Base-by-base conservation (phyloP, 441 rosid genomes). In the Aleurites moluccanus region DNA sequence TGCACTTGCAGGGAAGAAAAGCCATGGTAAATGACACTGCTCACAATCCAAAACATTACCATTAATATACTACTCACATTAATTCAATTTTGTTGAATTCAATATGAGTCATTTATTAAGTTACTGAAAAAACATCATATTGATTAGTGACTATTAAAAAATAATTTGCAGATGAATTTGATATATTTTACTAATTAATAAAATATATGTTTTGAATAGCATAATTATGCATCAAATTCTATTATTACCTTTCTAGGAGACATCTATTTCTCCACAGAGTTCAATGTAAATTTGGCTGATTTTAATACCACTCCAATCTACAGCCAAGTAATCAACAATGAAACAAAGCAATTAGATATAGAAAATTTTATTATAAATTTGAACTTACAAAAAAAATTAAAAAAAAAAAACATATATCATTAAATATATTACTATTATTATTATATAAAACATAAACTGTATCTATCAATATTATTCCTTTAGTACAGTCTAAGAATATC, bases 201-300 rank as follows among this genome's bases (percentile, higher is more conserved):
- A 35, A 38, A 38, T 6, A 0, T 0, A 6, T 6, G 9, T 6
- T 6, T 38, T 38, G 40, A 38, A 35, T 4, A 38, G 7, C 40
- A 38, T 6, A 38, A 59, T 25, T 25, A 59, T 11, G 16, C 18
- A 59, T 25, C 9, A 59, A 59, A 59, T 23, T 25, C 63, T 23
- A 59, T 7, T 0, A 38, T 38, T 60, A 93, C 97, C 90, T 87
- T 87, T 75, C 64, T 81, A 1, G 98, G 93, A 33, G 86, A 84
- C 79, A 86, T 81, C 98, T 97, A 93, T 78, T 88, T 88, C 53
- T 90, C 90, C 55, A 93, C 21, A 75, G 56, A 76, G 79, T 78
- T 85, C 75, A 93, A 78, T 61, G 88, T 63, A 75, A 79, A 62
- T 6, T 28, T 61, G 13, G 89, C 94, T 56, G 98, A 86, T 84